Base-by-base conservation (phyloP, 2,329 filamentous ascomycete genomes). In the Neoascochyta sp. region DNA sequence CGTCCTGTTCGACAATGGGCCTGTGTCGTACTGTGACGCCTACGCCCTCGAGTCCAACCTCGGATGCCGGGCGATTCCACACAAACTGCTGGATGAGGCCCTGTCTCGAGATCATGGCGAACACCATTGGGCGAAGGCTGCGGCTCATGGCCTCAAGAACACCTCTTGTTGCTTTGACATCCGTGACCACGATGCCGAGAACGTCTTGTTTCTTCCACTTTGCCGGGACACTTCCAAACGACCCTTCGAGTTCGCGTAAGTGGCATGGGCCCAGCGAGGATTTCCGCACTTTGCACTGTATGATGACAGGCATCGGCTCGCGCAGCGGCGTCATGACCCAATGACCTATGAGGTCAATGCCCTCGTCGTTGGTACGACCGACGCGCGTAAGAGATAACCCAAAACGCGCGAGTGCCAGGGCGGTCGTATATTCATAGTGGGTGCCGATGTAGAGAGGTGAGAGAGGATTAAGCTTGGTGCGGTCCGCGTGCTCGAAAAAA, bases 241-340 rank as follows among this genome's bases (percentile, higher is more conserved):
- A 78, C 3, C 90, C 90, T 54, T 87, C 84, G 3, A 90, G 71
- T 64, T 90, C 85, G n/a, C 85, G 75, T 7, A 86, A 65, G 25
- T 78, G 66, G 17, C 71, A 65, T 1, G 85, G 84, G 9, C 70
- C 59, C 24, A 68, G 64, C 1, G 32, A 32, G 22, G 66, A 65
- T 11, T 66, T 56, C 9, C 74, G 67, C 1, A 72, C 75, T 60
- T 90, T 92, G 70, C 86, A 90, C 57, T 90, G 85, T 11, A 76
- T 55, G 11, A 78, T 56, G 2, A 75, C 63, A 6, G 56, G 62
- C 16, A 71, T 21, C 2, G 60, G 61, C 22, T 62, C 50, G 13
- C 52, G 52, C 9, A 57, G 33, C 3, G 56, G 45, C 1, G 50
- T 50, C 0, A 86, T 64, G 1, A 62, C 62, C 85, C 85, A 90